phyloP scores from a whole-genome alignment of 2,329 filamentous ascomycete genomes.

The Chrysoporthe cubensis region DNA sequence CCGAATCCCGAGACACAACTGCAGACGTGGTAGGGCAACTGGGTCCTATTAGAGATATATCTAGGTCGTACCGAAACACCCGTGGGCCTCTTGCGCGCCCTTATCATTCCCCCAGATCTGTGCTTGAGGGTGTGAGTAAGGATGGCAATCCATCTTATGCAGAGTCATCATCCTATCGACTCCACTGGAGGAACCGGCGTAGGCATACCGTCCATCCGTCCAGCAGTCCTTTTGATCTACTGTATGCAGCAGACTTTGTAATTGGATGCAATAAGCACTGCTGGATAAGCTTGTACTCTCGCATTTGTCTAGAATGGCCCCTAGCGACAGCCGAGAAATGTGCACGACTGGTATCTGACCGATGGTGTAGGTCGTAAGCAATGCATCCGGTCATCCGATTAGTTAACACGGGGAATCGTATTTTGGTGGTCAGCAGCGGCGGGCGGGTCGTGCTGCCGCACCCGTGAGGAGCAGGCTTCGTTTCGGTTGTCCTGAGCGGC shows the following conservation, averaged over 20 bases:
- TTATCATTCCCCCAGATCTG: background rate
- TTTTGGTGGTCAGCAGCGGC: background rate
- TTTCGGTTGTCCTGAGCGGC: background rate
- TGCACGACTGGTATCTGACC: background rate
- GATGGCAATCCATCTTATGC: conserved; percentile 1
- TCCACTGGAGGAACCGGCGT: background rate
- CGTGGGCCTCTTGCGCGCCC: background rate
- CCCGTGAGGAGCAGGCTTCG: background rate
- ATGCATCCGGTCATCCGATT: background rate
- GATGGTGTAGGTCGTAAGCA: background rate
- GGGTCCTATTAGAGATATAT: background rate
- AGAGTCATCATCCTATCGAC: background rate
- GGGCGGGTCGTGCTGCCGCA: background rate
- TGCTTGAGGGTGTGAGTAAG: background rate
- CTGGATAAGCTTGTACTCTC: background rate
- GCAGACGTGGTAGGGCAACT: background rate
- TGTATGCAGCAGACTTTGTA: background rate
- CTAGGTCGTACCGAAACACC: background rate
- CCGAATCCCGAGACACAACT: background rate
- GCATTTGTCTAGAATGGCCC: background rate
- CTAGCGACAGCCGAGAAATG: background rate
- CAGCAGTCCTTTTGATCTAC: background rate
- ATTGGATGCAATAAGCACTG: background rate
- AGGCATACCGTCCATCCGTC: background rate
- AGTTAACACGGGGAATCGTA: background rate